A percentile compares a stretch with the other conserved stretches of the same genome.
These are phyloP conservation scores for Nakazawaea pomicola DNA, from an alignment of 805 yeast species.

Conservation along the genomic window DNA sequence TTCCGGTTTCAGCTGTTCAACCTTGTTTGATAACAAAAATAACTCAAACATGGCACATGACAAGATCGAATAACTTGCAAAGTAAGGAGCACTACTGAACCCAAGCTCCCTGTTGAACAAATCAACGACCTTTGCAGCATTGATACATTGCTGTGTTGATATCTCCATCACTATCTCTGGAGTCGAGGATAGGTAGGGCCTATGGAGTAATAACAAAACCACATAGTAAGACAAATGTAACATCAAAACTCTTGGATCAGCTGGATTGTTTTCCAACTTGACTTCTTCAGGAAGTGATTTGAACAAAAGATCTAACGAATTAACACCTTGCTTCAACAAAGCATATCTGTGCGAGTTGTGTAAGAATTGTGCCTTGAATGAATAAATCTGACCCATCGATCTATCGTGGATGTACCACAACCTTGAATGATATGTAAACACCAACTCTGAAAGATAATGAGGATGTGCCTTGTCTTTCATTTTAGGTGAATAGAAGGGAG, in stretches of 20 bases:
- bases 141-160: constrained; percentile 21
- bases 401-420: constrained; percentile 29
- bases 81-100: constrained; percentile 23
- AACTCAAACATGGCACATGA: constrained; percentile 29
- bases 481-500: constrained; percentile 23
- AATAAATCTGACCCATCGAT: constrained; percentile 27
- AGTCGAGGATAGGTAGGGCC: constrained; percentile 26
- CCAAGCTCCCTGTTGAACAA: constrained; percentile 15
- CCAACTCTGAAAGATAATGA: constrained; percentile 18
- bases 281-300: constrained; percentile 21
- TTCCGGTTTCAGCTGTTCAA: constrained; percentile 16
- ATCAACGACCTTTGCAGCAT: constrained; percentile 19
- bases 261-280: constrained; percentile 12
- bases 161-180: constrained; percentile 23
- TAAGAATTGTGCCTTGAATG: constrained; percentile 27
- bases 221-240: constrained; percentile 26
- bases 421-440: constrained; percentile 24
- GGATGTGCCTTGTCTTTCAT: constrained; percentile 4
- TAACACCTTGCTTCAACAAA: constrained; percentile 25
- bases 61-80: constrained; percentile 26
- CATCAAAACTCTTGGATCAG: constrained; percentile 21
- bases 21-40: constrained; percentile 24
- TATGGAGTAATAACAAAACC: constrained; percentile 22
- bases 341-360: constrained; percentile 28
- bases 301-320: constrained; percentile 18